Evolutionary conservation across 1,284 basidiomycete species (phyloP), one percentile per base, ranked within the genome.

Genomic region (Microbotryum silenes-acaulis): DNA sequence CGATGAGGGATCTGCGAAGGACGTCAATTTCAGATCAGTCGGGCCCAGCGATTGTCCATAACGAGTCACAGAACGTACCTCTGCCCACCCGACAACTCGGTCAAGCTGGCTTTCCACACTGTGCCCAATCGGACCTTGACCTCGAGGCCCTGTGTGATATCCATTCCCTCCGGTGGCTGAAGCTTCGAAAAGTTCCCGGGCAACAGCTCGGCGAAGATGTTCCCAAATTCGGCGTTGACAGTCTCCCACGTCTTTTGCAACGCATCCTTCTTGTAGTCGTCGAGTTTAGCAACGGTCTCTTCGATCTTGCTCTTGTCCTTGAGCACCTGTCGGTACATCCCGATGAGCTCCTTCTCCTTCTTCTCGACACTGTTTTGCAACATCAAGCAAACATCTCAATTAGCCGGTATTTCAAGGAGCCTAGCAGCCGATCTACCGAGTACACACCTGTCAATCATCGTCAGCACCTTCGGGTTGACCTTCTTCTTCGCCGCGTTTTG

Each of bases 261-360:
- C 0, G 96, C 91, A 70, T 96, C 93, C 33, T 87, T 83, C 77
- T 98, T 98, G 78, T 96, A 93, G 55, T 86, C 81, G 74, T 98
- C 94, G 21, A 98, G 83, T 74, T 97, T 89, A 53, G 83, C 84
- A 63, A 99, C 96, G 0, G 93, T 97, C 62, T 87, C 84, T 73
- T 97, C 91, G 61, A 99, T 98, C 80, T 97, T 98, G 70, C 85
- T 80, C 76, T 96, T 97, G 77, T 99, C 96, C 72, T 89, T 88
- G 71, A 92, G 77, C 3, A 98, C 93, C 2, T 87, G 92, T 1
- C 81, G 75, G 75, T 97, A 81, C 85, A 91, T 97, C 78, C 89
- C 90, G 76, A 87, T 89, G 60, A 96, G 79, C 25, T 84, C 82
- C 0, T 82, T 77, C 75, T 99, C 94, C 72, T 90, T 88, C 81